These are phyloP conservation scores for Fragaria ananassa DNA, from an alignment of 306 rosid species.

Conservation along the genomic window DNA sequence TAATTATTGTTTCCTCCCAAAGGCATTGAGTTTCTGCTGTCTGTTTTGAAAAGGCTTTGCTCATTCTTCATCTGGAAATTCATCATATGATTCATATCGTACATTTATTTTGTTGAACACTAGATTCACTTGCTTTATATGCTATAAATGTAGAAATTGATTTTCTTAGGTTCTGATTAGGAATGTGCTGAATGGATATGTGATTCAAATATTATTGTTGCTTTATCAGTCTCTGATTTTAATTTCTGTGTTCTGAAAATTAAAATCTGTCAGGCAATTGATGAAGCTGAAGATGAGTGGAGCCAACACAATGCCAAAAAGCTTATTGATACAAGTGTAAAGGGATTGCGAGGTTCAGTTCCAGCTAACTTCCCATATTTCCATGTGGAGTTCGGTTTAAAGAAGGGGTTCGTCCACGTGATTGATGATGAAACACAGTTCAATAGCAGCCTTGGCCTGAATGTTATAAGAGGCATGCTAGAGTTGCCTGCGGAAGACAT, in stretches of 20 bases:
- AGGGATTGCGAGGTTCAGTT: slow-evolving; percentile 76
- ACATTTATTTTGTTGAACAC: not conserved
- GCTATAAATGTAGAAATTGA: not conserved
- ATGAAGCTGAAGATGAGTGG: slow-evolving; percentile 94
- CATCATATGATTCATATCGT: not conserved
- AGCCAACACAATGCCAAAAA: slow-evolving; percentile 88
- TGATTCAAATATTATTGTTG: not conserved
- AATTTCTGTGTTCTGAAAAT: not conserved
- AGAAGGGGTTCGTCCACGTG: slow-evolving; percentile 79
- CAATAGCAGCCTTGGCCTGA: slow-evolving; percentile 63
- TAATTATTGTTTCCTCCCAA: slow-evolving; percentile 6
- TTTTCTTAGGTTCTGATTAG: not conserved
- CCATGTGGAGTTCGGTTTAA: slow-evolving; percentile 79
- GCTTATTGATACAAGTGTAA: slow-evolving; percentile 71
- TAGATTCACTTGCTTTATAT: no score
- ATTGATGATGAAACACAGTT: slow-evolving; percentile 79
- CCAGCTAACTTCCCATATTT: slow-evolving; percentile 78
- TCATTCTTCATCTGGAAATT: not conserved
- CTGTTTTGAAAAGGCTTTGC: not conserved
- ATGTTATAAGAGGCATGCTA: slow-evolving; percentile 81
- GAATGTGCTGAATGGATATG: not conserved
- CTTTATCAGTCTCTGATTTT: not conserved
- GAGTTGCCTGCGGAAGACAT: slow-evolving; percentile 73
- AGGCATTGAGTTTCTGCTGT: not conserved
- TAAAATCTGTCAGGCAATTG: slow-evolving; percentile 59